phyloP scores from a whole-genome alignment of 495 filamentous ascomycete species.

The Aspergillus indologenus region DNA sequence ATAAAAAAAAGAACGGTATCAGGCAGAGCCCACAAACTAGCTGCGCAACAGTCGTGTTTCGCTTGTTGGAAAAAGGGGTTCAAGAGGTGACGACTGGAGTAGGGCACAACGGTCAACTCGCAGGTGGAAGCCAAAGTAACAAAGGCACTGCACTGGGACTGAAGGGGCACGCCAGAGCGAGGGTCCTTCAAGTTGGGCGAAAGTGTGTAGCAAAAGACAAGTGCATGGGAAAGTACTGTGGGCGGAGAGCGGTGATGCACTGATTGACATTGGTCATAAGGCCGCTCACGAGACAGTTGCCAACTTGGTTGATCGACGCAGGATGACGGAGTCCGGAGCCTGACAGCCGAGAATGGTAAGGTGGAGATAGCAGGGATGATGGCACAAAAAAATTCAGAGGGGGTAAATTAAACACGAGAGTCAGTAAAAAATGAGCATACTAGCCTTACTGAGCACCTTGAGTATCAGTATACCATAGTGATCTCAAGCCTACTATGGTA shows the following conservation, averaged over 20 bases:
- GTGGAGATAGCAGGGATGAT: slow-evolving; percentile 13
- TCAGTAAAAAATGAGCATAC: not conserved
- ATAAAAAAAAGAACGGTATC: not conserved
- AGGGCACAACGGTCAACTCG: slow-evolving; percentile 6
- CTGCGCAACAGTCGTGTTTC: not conserved
- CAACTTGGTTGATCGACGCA: slow-evolving; percentile 24
- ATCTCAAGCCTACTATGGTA: no score
- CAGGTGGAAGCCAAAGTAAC: not conserved
- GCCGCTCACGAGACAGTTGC: slow-evolving; percentile 21
- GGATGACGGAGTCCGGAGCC: slow-evolving; percentile 24
- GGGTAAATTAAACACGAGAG: slow-evolving; percentile 1
- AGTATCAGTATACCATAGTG: no score
- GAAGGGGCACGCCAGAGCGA: slow-evolving; percentile 6
- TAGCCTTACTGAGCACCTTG: not conserved
- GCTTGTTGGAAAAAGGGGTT: not conserved
- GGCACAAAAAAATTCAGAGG: not conserved
- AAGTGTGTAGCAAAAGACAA: slow-evolving; percentile 5
- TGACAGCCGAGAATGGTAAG: slow-evolving; percentile 23
- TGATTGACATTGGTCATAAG: slow-evolving; percentile 11
- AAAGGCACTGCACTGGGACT: slow-evolving; percentile 9
- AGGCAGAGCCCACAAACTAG: not conserved
- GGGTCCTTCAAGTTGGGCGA: not conserved
- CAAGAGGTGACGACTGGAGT: slow-evolving; percentile 4
- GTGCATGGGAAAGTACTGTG: not conserved
- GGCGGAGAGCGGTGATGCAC: slow-evolving; percentile 12